A percentile compares a stretch with the other conserved stretches of the same genome.
These are phyloP conservation scores for Corynascus novoguineensis DNA, from an alignment of 495 filamentous ascomycete genomes.

Conservation along the genomic window DNA sequence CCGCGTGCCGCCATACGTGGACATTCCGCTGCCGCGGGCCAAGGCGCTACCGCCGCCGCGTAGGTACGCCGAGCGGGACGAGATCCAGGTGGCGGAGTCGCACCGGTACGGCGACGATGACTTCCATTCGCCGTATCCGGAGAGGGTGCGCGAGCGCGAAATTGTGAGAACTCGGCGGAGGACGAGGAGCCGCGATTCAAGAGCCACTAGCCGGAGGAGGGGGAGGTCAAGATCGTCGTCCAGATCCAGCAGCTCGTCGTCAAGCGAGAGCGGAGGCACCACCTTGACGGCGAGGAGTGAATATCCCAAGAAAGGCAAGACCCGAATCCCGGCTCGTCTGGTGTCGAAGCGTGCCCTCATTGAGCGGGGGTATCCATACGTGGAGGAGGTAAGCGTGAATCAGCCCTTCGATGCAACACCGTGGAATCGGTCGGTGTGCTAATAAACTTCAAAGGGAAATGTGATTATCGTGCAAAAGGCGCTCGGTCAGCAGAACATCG, in stretches of 20 bases:
- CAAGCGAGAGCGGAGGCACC: constrained; percentile 37
- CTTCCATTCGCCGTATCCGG: constrained; percentile 53
- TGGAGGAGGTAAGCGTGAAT: constrained; percentile 63
- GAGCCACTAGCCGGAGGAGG: constrained; percentile 24
- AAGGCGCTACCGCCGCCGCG: constrained; percentile 41
- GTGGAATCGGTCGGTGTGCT: constrained; percentile 19
- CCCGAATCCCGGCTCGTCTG: constrained; percentile 70
- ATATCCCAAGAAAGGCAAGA: constrained; percentile 81
- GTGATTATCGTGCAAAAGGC: constrained; percentile 74
- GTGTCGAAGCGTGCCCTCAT: constrained; percentile 72
- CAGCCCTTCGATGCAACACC: background rate
- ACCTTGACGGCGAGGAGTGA: constrained; percentile 47
- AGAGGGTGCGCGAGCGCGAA: constrained; percentile 49
- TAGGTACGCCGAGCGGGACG: constrained; percentile 51
- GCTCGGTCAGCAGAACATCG: constrained; percentile 82
- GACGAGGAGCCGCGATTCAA: constrained; percentile 33
- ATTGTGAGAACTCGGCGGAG: constrained; percentile 37
- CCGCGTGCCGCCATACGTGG: constrained; percentile 45
- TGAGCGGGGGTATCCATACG: constrained; percentile 77
- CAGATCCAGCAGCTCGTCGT: constrained; percentile 46
- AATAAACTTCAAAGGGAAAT: constrained; percentile 56
- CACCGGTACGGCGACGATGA: constrained; percentile 64
- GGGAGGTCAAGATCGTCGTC: constrained; percentile 32
- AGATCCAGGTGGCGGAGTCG: constrained; percentile 63
- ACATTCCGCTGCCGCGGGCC: constrained; percentile 49